phyloP scores from a whole-genome alignment of 495 filamentous ascomycete genomes.

The Neurospora discreta region DNA sequence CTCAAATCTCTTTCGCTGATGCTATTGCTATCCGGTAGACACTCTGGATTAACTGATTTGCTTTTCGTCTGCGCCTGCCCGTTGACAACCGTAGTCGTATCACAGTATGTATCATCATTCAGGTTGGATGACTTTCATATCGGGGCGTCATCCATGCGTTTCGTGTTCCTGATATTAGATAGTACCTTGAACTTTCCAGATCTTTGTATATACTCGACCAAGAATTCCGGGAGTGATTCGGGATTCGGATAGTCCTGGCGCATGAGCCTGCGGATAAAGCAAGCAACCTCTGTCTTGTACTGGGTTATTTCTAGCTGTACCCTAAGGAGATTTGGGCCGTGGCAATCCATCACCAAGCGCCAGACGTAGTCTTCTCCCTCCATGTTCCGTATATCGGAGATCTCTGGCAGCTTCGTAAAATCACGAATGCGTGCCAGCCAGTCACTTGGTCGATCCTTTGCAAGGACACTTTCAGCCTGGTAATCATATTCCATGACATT shows the following conservation, averaged over 20 bases:
- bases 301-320: accelerated
- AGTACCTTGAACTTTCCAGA: neutral
- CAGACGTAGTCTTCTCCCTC: neutral
- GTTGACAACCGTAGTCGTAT: neutral
- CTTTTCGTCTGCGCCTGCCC: neutral
- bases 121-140: neutral
- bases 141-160: neutral
- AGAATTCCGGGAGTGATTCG: neutral
- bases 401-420: neutral
- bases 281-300: neutral
- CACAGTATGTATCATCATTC: neutral
- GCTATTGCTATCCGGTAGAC: neutral
- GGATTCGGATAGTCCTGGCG: neutral
- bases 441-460: neutral
- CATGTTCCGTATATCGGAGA: neutral
- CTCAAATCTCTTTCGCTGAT: neutral
- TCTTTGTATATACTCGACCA: neutral
- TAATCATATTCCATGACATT: neutral
- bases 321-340: neutral
- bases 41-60: neutral
- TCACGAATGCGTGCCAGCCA: neutral
- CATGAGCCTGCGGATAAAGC: neutral
- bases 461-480: neutral
- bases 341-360: neutral
- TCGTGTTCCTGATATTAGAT: neutral